phyloP scores from a whole-genome alignment of 345 rosid species.

The Populus nigra region DNA sequence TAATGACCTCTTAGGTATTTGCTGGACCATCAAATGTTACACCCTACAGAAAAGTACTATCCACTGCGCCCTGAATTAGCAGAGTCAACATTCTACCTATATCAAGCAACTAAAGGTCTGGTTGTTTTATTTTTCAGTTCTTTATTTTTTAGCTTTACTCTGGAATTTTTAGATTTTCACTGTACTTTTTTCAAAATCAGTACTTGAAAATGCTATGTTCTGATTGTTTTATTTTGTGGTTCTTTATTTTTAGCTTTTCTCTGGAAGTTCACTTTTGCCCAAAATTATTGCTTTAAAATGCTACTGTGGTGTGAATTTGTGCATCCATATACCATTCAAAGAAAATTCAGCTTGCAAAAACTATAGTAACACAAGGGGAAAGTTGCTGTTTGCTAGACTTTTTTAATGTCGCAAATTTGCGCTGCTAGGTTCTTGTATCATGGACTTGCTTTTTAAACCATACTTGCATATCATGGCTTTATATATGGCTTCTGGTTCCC shows the following conservation, averaged over 20 bases:
- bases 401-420: background rate
- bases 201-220: background rate
- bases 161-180: background rate
- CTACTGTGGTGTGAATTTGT: background rate
- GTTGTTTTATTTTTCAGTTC: background rate
- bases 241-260: background rate
- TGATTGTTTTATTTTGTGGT: background rate
- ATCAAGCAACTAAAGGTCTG: constrained; percentile 96
- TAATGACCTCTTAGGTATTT: constrained; percentile 50
- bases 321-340: background rate
- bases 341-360: background rate
- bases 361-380: background rate
- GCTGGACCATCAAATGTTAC: constrained; percentile 78
- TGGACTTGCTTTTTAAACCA: background rate
- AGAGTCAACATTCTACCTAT: constrained; percentile 90
- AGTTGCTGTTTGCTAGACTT: background rate
- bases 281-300: constrained; percentile 6
- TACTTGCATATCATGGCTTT: background rate
- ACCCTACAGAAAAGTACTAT: constrained; percentile 94
- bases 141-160: background rate
- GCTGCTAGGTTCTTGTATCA: background rate
- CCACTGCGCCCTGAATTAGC: constrained; percentile 95
- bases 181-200: background rate
- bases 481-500: background rate
- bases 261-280: background rate